Conservation (phyloP, 768 basidiomycete species). For the Calocybe cyanea region DNA sequence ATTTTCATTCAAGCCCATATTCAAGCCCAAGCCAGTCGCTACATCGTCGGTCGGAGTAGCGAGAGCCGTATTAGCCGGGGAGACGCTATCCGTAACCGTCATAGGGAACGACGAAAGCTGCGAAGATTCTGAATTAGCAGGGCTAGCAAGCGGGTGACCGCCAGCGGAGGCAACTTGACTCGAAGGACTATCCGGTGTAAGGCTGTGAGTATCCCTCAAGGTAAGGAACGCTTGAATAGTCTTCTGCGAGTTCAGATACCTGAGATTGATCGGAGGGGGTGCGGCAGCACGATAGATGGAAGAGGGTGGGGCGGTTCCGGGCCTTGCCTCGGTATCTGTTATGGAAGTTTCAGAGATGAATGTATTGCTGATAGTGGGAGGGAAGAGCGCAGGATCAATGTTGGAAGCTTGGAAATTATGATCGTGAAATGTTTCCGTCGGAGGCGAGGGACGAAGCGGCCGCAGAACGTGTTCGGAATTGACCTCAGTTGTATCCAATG, state of each 20-base stretch:
- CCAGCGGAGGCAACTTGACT: constrained; percentile 3
- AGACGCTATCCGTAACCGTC: constrained; percentile 18
- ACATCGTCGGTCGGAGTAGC: constrained; percentile 27
- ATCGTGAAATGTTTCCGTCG: constrained; percentile 6
- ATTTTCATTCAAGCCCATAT: constrained; percentile 4
- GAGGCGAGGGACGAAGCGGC: constrained; percentile 3
- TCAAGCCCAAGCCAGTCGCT: background rate
- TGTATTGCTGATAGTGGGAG: background rate
- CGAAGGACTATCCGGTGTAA: constrained; percentile 24
- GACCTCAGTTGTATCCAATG: constrained; percentile 18
- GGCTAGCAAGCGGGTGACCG: constrained; percentile 20
- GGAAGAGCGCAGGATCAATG: constrained; percentile 27
- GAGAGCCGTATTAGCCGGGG: constrained; percentile 25
- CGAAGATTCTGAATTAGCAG: constrained; percentile 19
- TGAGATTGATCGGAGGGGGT: constrained; percentile 26
- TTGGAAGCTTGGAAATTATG: constrained; percentile 12
- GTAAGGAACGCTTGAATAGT: constrained; percentile 23
- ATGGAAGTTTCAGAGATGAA: too few species aligned
- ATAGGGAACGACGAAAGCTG: constrained; percentile 22
- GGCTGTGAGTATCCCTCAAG: constrained; percentile 22
- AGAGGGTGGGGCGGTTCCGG: constrained; percentile 8
- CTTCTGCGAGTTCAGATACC: constrained; percentile 21
- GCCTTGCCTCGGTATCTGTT: background rate
- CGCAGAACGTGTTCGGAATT: constrained; percentile 9
- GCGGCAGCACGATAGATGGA: constrained; percentile 24